phyloP scores from a whole-genome alignment of 352 stramenopile genomes.

The Globisporangium sylvaticum region DNA sequence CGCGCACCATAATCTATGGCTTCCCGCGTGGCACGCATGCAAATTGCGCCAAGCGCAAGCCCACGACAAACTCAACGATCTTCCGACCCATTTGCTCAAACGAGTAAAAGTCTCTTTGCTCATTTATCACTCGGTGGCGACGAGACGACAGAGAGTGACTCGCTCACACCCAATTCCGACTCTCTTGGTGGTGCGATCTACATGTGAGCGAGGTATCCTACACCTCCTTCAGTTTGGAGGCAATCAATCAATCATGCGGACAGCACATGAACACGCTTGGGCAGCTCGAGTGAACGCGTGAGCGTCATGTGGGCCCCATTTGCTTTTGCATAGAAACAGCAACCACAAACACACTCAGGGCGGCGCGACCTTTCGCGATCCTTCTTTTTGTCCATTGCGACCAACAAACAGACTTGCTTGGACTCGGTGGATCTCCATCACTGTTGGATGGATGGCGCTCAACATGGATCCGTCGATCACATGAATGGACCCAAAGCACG shows the following conservation, averaged over 20 bases:
- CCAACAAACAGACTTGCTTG: background rate
- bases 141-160: background rate
- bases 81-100: background rate
- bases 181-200: background rate
- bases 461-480: background rate
- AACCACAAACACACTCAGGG: background rate
- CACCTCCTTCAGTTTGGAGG: no score
- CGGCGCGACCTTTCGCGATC: background rate
- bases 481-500: background rate
- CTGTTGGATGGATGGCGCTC: background rate
- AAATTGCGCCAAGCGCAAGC: background rate
- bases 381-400: background rate
- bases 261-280: background rate
- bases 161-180: background rate
- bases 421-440: background rate
- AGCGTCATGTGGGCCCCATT: background rate
- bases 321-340: background rate
- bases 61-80: slow-evolving; percentile 9
- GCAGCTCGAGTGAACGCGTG: background rate
- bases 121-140: background rate
- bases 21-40: background rate
- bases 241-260: background rate
- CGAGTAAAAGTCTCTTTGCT: background rate
- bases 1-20: background rate
- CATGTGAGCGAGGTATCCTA: no score